Percentiles rank a stretch among this genome's conserved stretches.
Conservation (phyloP, 164 flowering plant genomes). For the Vitis labrusca region DNA sequence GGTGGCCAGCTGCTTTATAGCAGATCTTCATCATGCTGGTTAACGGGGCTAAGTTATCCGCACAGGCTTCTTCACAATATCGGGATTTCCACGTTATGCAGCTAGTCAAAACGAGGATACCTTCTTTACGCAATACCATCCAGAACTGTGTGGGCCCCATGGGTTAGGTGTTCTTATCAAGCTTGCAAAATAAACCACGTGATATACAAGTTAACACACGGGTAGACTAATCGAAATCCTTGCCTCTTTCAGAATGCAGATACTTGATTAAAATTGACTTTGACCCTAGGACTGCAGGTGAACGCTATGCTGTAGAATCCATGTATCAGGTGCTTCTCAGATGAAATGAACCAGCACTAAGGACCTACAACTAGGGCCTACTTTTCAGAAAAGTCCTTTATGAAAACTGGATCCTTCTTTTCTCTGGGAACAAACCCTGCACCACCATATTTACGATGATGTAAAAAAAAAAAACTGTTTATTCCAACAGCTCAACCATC, state of each 20-base stretch:
- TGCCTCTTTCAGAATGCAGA: slow-evolving; percentile 61
- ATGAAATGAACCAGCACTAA: slow-evolving; percentile 82
- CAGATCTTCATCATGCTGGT: slow-evolving; percentile 36
- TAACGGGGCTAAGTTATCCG: slow-evolving; percentile 37
- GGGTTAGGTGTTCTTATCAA: slow-evolving; percentile 81
- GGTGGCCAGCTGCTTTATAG: slow-evolving; percentile 34
- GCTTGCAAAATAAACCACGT: slow-evolving; percentile 80
- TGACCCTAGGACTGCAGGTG: slow-evolving; percentile 95
- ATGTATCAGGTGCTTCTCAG: slow-evolving; percentile 30
- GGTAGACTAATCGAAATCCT: slow-evolving; percentile 80
- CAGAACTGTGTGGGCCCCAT: slow-evolving; percentile 96
- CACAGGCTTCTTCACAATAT: slow-evolving; percentile 17
- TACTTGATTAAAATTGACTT: slow-evolving; percentile 80
- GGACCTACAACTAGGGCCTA: slow-evolving; percentile 41
- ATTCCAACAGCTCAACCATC: no score
- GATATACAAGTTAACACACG: slow-evolving; percentile 85
- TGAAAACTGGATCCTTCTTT: no score
- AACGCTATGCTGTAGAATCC: slow-evolving; percentile 92
- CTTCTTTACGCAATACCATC: slow-evolving; percentile 41
- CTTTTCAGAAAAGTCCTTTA: no score
- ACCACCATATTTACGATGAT: no score
- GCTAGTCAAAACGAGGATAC: no score
- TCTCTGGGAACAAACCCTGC: no score
- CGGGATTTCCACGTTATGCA: no score
- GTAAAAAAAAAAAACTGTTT: no score